phyloP scores from a whole-genome alignment of 768 basidiomycete species.

The Kondoa subrosea region DNA sequence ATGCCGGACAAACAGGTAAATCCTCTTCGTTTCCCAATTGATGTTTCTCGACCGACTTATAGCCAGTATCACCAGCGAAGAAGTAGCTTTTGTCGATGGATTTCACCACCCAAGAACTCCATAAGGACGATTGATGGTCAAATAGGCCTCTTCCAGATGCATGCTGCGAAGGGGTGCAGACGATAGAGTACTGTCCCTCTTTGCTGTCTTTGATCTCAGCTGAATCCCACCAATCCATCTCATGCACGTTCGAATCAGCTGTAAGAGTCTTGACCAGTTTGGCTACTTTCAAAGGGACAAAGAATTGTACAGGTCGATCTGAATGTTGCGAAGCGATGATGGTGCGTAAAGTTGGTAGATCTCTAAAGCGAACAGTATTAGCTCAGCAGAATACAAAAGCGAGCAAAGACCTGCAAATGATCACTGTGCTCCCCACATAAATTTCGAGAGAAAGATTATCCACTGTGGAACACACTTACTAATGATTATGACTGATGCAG shows the following conservation, averaged over 20 bases:
- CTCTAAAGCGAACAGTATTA: constrained; percentile 35
- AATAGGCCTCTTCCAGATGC: constrained; percentile 40
- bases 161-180: constrained; percentile 52
- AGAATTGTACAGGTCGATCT: constrained; percentile 38
- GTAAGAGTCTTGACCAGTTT: constrained; percentile 34
- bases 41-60: constrained; percentile 27
- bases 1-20: constrained; percentile 49
- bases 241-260: constrained; percentile 37
- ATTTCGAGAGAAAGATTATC: constrained; percentile 12
- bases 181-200: constrained; percentile 36
- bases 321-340: constrained; percentile 27
- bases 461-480: constrained; percentile 26
- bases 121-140: constrained; percentile 46
- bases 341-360: constrained; percentile 36
- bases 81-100: constrained; percentile 30
- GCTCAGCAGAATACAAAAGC: constrained; percentile 18
- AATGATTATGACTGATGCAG: constrained; percentile 43
- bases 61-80: constrained; percentile 51
- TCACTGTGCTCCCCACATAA: not conserved
- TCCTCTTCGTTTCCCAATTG: constrained; percentile 25
- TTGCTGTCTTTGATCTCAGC: constrained; percentile 24
- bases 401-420: constrained; percentile 11
- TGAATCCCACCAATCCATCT: constrained; percentile 52
- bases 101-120: constrained; percentile 51
- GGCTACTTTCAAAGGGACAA: constrained; percentile 41